Evolutionary conservation across 148 eudicot species (phyloP).

Genomic region (Cornus controversa): DNA sequence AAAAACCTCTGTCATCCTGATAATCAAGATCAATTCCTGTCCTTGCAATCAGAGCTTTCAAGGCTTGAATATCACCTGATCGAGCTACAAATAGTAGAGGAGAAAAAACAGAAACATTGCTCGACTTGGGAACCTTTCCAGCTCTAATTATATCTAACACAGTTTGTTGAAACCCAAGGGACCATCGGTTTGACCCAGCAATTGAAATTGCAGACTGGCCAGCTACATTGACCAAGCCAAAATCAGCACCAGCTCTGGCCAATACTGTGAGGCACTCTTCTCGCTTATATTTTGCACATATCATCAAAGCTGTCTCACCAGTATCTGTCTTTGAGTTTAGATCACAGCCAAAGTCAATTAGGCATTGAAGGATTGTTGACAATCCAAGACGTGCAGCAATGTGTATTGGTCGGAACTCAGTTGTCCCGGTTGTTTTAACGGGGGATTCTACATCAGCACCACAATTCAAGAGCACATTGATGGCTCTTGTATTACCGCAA

Average conservation of each 20-base stretch:
- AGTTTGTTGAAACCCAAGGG: conserved; percentile 47
- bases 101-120: conserved; percentile 50
- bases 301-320: conserved; percentile 77
- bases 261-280: conserved; percentile 62
- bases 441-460: conserved; percentile 57
- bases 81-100: conserved; percentile 64
- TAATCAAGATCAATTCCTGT: conserved; percentile 48
- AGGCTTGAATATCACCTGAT: conserved; percentile 57
- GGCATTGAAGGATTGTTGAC: conserved; percentile 37
- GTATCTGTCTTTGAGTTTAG: conserved; percentile 55
- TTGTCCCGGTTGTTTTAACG: conserved; percentile 36
- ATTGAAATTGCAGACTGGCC: conserved; percentile 50
- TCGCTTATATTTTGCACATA: conserved; percentile 46
- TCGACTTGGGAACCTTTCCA: conserved; percentile 56
- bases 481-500: conserved; percentile 55
- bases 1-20: conserved; percentile 69
- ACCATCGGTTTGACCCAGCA: conserved; percentile 54
- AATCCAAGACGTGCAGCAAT: conserved; percentile 78
- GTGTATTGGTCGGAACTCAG: conserved; percentile 60
- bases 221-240: conserved; percentile 55
- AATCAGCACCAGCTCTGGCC: conserved; percentile 71
- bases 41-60: conserved; percentile 48
- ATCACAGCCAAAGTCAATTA: conserved; percentile 67
- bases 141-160: conserved; percentile 39
- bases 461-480: conserved; percentile 45